Percentiles rank a stretch among this genome's conserved stretches.
Conservation (phyloP, 805 yeast species). For the Dipodascus geniculatus region DNA sequence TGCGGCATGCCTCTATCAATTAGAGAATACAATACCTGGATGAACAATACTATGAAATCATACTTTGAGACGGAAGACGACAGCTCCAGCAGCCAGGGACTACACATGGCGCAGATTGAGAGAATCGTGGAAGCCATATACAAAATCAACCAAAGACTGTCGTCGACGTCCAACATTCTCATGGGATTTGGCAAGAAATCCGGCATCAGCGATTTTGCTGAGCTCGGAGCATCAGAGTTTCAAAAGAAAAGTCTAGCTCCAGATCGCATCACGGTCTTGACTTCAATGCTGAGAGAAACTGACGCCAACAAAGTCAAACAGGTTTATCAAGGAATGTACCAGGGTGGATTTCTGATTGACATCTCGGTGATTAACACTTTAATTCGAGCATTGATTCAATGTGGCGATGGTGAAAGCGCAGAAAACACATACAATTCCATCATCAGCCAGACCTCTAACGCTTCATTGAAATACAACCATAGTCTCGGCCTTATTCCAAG, state of each 20-base stretch:
- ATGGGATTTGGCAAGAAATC: conserved; percentile 18
- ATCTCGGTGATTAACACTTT: conserved; percentile 16
- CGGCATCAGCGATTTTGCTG: conserved; percentile 10
- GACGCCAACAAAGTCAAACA: conserved; percentile 10
- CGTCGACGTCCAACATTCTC: conserved; percentile 21
- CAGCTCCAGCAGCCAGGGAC: conserved; percentile 1
- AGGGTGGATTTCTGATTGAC: conserved; percentile 18
- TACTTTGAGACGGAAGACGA: neutral
- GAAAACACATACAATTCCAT: conserved; percentile 12
- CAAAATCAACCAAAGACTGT: conserved; percentile 9
- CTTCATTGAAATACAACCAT: conserved; percentile 4
- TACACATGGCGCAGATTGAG: conserved; percentile 9
- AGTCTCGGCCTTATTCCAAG: conserved; percentile 1
- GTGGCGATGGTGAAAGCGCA: conserved; percentile 18
- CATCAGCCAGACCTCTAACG: neutral
- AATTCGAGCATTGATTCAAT: conserved; percentile 14
- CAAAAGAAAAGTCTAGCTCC: conserved; percentile 5
- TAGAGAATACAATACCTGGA: conserved; percentile 22
- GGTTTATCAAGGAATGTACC: conserved; percentile 11
- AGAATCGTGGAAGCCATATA: conserved; percentile 7
- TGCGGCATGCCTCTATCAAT: conserved; percentile 23
- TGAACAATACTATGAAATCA: conserved; percentile 4
- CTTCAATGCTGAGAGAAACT: conserved; percentile 12
- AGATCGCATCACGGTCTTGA: conserved; percentile 24
- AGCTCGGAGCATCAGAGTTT: conserved; percentile 11